Conservation (phyloP, 345 rosid genomes). For the Citrus sinensis region DNA sequence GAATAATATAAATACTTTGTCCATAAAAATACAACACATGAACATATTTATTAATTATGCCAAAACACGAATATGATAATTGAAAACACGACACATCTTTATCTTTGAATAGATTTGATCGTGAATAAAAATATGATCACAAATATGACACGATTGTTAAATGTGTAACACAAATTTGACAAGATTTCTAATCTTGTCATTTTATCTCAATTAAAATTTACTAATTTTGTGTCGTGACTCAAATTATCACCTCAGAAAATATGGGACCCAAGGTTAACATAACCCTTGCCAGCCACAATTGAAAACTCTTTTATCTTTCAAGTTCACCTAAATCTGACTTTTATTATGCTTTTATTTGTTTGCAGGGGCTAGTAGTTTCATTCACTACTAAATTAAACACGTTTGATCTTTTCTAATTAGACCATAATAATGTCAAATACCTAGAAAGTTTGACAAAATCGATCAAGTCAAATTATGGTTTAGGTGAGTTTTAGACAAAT, state of each 20-base stretch:
- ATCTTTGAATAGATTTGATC: accelerated
- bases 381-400: background rate
- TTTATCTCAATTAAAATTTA: too few relatives aligned
- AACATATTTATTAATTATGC: too few relatives aligned
- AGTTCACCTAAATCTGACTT: background rate
- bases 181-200: accelerated
- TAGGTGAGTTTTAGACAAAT: background rate
- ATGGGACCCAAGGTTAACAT: background rate
- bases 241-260: background rate
- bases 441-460: background rate
- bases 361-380: background rate
- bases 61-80: too few relatives aligned
- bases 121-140: too few relatives aligned
- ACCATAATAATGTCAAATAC: background rate
- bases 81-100: too few relatives aligned
- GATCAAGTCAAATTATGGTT: background rate
- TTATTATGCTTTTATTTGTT: background rate
- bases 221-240: too few relatives aligned
- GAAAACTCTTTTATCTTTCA: background rate
- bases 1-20: too few relatives aligned
- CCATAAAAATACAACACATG: too few relatives aligned
- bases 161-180: too few relatives aligned
- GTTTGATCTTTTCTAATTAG: background rate
- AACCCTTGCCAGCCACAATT: background rate
- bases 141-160: background rate